phyloP scores from a whole-genome alignment of 2,329 filamentous ascomycete genomes.

The Fusarium tuaranense region DNA sequence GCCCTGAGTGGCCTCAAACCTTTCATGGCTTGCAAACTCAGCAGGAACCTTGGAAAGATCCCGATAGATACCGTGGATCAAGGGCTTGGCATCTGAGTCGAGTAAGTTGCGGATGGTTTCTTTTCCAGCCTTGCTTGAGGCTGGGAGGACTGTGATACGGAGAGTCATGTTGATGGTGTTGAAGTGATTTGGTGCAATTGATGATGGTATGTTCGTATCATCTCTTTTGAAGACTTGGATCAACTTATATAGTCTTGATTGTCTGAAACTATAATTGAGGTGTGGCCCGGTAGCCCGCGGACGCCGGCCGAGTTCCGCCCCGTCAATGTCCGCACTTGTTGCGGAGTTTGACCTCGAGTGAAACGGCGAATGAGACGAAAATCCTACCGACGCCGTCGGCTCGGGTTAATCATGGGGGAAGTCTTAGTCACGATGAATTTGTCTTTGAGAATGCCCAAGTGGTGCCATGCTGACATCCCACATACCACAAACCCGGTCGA shows the following conservation, averaged over 20 bases:
- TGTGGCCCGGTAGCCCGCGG: neutral
- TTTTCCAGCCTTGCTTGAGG: constrained; percentile 48
- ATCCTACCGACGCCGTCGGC: neutral
- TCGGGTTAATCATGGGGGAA: neutral
- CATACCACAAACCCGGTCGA: neutral
- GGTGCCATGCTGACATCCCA: neutral
- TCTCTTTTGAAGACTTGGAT: too few relatives aligned
- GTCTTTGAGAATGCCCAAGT: neutral
- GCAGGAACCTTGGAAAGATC: constrained; percentile 44
- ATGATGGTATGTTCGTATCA: neutral
- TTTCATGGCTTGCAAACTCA: constrained; percentile 44
- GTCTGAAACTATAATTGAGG: neutral
- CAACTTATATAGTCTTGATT: neutral
- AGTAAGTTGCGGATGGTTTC: constrained; percentile 47
- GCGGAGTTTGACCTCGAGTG: neutral
- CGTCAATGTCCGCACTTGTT: constrained; percentile 3
- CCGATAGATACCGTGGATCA: constrained; percentile 47
- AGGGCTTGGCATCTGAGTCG: constrained; percentile 25
- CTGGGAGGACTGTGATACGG: constrained; percentile 50
- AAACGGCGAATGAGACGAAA: neutral
- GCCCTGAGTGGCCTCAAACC: constrained; percentile 47
- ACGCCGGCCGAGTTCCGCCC: neutral
- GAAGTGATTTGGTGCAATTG: neutral
- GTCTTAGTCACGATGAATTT: neutral
- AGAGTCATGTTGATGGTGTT: constrained; percentile 38